Percentiles rank a stretch among this genome's conserved stretches.
Evolutionary conservation across 2,329 filamentous ascomycete genomes (phyloP).

Genomic region (Colletotrichum orbiculare): DNA sequence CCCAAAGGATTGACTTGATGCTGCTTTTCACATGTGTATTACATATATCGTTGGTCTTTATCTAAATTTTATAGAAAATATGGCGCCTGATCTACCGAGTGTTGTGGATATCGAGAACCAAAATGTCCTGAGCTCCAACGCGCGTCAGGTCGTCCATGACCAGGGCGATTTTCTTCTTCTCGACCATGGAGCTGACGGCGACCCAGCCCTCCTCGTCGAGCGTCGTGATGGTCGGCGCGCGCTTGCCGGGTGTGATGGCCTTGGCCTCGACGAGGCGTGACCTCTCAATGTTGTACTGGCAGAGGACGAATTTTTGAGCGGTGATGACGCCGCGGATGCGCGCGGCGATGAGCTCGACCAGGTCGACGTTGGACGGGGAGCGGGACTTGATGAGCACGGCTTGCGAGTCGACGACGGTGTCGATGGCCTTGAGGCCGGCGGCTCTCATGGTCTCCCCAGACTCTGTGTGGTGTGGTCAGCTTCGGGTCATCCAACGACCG

Average conservation of each 20-base stretch:
- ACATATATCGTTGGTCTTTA: slow-evolving; percentile 24
- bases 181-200: slow-evolving; percentile 93
- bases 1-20: not conserved
- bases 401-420: slow-evolving; percentile 88
- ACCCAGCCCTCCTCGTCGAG: slow-evolving; percentile 93
- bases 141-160: slow-evolving; percentile 87
- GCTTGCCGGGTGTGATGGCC: slow-evolving; percentile 90
- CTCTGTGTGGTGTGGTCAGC: slow-evolving; percentile 64
- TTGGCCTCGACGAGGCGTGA: slow-evolving; percentile 73
- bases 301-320: slow-evolving; percentile 92
- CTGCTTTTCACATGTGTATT: slow-evolving; percentile 14
- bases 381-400: slow-evolving; percentile 94
- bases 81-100: slow-evolving; percentile 58
- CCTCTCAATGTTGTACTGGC: slow-evolving; percentile 93
- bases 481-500: not conserved
- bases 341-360: slow-evolving; percentile 86
- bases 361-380: slow-evolving; percentile 79
- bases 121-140: slow-evolving; percentile 84
- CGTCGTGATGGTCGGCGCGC: slow-evolving; percentile 90
- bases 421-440: slow-evolving; percentile 91
- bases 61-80: slow-evolving; percentile 3
- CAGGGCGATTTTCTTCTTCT: slow-evolving; percentile 84
- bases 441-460: slow-evolving; percentile 99
- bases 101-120: slow-evolving; percentile 89
- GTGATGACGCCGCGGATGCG: slow-evolving; percentile 95